Evolutionary conservation across 306 rosid species (phyloP).

Genomic region (Oemleria cerasiformis): DNA sequence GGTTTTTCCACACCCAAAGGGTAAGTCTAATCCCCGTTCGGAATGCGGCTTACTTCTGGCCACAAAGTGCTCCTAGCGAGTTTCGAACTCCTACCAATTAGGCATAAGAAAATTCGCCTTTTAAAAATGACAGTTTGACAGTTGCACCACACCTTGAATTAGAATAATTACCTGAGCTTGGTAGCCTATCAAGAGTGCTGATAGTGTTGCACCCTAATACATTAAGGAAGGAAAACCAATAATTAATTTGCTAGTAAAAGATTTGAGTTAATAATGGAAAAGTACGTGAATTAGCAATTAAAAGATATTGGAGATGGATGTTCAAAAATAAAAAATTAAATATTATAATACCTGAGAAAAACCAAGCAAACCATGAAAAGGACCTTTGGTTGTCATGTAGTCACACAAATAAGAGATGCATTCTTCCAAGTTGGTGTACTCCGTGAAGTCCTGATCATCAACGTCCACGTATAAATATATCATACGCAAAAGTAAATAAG

Average conservation of each 20-base stretch:
- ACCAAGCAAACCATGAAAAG: conserved; percentile 78
- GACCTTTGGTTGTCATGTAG: conserved; percentile 77
- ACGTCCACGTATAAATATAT: background rate
- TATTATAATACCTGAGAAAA: conserved; percentile 63
- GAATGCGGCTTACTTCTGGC: no score
- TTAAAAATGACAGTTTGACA: background rate
- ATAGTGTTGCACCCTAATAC: conserved; percentile 63
- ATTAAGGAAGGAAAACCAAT: background rate
- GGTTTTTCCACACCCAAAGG: background rate
- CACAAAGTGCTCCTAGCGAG: no score
- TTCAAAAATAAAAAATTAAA: no score
- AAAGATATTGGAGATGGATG: no score
- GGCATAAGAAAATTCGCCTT: no score
- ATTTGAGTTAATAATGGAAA: no score
- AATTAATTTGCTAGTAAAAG: no score
- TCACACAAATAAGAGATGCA: conserved; percentile 64
- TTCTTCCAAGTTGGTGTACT: conserved; percentile 74
- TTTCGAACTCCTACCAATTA: background rate
- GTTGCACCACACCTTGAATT: background rate
- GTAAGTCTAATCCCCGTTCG: no score
- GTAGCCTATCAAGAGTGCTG: conserved; percentile 68
- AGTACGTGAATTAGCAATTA: no score
- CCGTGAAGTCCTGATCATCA: conserved; percentile 58
- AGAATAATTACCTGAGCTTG: conserved; percentile 54
- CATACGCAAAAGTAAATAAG: no score